These are phyloP conservation scores for Aegilops sharonensis DNA, from an alignment of 176 grass and related monocot species.

Conservation along the genomic window DNA sequence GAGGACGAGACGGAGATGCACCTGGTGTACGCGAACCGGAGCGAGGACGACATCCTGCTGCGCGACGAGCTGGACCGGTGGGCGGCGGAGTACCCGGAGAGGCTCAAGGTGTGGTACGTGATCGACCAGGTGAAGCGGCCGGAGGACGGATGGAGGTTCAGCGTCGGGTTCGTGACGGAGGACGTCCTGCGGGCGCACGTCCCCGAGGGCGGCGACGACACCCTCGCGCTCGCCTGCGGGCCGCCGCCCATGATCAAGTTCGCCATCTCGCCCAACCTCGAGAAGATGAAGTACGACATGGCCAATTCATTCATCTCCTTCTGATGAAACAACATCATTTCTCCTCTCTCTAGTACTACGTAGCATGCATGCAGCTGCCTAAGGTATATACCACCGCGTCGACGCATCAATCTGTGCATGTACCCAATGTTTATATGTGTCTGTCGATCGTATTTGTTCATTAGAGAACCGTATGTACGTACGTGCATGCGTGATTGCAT, in stretches of 20 bases:
- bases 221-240: conserved; percentile 79
- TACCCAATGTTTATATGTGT: conserved; percentile 19
- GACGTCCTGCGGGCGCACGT: conserved; percentile 61
- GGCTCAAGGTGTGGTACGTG: conserved; percentile 93
- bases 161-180: conserved; percentile 75
- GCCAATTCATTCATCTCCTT: conserved; percentile 59
- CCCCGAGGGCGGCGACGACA: conserved; percentile 59
- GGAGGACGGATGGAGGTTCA: conserved; percentile 75
- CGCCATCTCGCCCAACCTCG: conserved; percentile 77
- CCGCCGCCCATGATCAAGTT: conserved; percentile 97
- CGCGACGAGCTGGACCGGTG: conserved; percentile 77
- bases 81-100: conserved; percentile 58
- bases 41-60: conserved; percentile 85
- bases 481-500: not conserved
- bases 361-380: not conserved
- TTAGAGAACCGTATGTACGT: not conserved
- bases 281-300: conserved; percentile 93
- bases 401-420: not conserved
- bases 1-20: conserved; percentile 85
- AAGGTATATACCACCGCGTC: not conserved
- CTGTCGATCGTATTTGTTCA: not conserved
- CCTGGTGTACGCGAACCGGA: conserved; percentile 89
- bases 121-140: conserved; percentile 63
- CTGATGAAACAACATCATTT: conserved; percentile 5
- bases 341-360: too few species aligned